Base-by-base conservation (phyloP, 2,329 filamentous ascomycete species). In the Xylaria multiplex region DNA sequence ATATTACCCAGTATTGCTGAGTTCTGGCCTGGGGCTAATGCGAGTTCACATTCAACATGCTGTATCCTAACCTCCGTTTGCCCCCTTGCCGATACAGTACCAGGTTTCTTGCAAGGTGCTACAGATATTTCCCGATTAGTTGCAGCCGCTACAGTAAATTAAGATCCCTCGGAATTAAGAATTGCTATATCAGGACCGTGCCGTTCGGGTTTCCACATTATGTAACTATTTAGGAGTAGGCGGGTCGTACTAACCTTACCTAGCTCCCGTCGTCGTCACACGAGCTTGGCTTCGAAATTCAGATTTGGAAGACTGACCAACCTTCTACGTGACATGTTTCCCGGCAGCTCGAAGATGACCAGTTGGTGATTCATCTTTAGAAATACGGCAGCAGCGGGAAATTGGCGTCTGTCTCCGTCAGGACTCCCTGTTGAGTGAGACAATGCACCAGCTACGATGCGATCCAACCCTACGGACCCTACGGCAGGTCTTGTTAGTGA, bases 381-480 rank as follows among this genome's bases (percentile, higher is more conserved):
- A 11, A 48, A 32, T 22, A 57, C 53, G 58, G 50, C 50, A 65
- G 52, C 56, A 54, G 54, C 27, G 48, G 53, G 24, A 58, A 55
- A 40, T 45, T 42, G 42, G 35, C 8, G 37, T 13, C 54, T 40
- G 30, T 60, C 53, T 35, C 52, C 43, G 48, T 40, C 32, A 42
- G 46, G 54, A 14, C 45, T n/a, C 43, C 37, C 13, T 37, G 45
- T 52, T 27, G 16, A 52, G 16, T 27, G 16, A 52, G 19, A 48
- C 24, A 27, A 37, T 42, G 53, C 37, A 45, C 35, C 24, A 16
- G 40, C 35, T 56, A 32, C 19, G 22, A 52, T 52, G 32, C 66
- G 50, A 62, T 59, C 62, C 55, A 27, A 65, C 53, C 30, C 62
- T 62, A 40, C 58, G 40, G 52, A 65, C 53, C 30, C 62, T 62